Evolutionary conservation across 108 stramenopile species (phyloP), one percentile per base, ranked within the genome.

Genomic region (Discostella pseudostelligera): DNA sequence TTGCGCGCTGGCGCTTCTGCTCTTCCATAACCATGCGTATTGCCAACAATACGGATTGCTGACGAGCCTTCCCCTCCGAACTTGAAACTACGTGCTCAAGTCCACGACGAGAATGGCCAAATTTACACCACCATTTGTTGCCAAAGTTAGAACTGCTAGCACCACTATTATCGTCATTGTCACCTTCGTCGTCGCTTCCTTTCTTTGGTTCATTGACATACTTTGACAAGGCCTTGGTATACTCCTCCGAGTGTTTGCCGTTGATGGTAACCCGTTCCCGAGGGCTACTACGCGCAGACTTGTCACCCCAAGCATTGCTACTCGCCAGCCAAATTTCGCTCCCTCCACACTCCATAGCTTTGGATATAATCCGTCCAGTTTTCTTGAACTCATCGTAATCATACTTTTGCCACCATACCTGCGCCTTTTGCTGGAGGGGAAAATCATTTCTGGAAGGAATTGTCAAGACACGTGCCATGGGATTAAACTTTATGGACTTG

Each of bases 351-450:
- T 87, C 59, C 87, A 93, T 93, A 50, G 88, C 92, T 70, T 83
- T 87, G 24, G 92, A 84, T 14, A 93, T 86, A 50, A 93, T 88
- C n/a, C 92, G 61, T 9, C 92, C 89, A 16, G 92, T 88, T 76
- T 86, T 93, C 54, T 89, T 86, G 64, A 93, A 93, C 46, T 84
- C 86, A 45, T 93, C 92, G 50, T 90, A 93, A 58, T 93, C 92
- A 13, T 42, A 54, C 54, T 82, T 85, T 73, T 88, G 87, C 92
- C 92, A 93, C 92, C 92, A 93, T 9, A 93, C 77, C 28, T 61
- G 42, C 17, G 69, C 67, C 59, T 87, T 90, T 54, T 90, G 86
- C 53, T 44, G 62, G 17, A 78, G 53, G 12, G 70, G 65, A 78
- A 93, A 84, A 32, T 90, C 86, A 17, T 83, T 85, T 14, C 81